phyloP scores from a whole-genome alignment of 169 alveolate species.

The Pseudocohnilembus persalinus region DNA sequence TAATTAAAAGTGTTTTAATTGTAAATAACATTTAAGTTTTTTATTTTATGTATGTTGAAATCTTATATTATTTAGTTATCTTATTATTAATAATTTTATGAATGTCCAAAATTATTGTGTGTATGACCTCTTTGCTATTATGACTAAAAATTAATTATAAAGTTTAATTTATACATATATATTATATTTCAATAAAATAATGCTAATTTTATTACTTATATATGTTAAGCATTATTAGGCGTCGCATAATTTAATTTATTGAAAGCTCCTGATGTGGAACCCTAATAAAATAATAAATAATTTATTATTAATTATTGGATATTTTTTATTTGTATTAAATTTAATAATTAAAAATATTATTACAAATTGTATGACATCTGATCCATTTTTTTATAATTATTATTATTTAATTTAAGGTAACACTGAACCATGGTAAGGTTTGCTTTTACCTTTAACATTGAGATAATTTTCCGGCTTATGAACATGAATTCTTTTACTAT shows the following conservation, averaged over 20 bases:
- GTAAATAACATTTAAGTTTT: slow-evolving; percentile 13
- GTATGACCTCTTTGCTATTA: neutral
- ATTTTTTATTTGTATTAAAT: too few relatives aligned
- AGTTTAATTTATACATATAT: too few relatives aligned
- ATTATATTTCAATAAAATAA: too few relatives aligned
- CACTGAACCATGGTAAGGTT: neutral
- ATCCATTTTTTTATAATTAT: too few relatives aligned
- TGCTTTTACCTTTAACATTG: neutral
- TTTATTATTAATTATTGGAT: too few relatives aligned
- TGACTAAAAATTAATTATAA: neutral
- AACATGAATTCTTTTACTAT: neutral
- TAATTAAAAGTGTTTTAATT: slow-evolving; percentile 8
- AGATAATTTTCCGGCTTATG: neutral
- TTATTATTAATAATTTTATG: neutral
- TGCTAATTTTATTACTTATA: neutral
- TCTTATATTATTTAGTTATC: neutral
- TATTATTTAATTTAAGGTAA: neutral
- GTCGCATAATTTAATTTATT: neutral
- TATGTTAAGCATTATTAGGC: neutral
- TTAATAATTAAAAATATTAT: too few relatives aligned
- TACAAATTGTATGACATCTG: neutral
- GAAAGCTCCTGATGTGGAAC: neutral
- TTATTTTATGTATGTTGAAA: slow-evolving; percentile 18
- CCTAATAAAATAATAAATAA: neutral
- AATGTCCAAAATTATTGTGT: neutral